Evolutionary conservation across 1,284 basidiomycete species (phyloP), one percentile per base, ranked within the genome.

Genomic region (Phenoliferia sp.): DNA sequence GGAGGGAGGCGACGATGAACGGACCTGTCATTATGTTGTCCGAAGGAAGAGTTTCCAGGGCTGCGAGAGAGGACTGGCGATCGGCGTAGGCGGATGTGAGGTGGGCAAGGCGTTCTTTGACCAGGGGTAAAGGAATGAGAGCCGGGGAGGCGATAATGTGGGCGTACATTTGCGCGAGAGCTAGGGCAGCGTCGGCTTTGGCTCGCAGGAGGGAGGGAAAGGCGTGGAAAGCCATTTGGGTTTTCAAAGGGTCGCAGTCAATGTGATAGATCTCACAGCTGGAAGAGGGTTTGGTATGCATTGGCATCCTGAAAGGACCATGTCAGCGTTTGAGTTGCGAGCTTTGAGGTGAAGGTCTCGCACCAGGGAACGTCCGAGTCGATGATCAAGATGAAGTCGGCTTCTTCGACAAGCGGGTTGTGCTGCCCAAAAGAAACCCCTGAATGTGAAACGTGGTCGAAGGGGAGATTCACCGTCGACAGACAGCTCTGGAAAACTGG

Each of bases 301-400:
- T 79, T 0, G 84, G 82, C n/a, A 88, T 83, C 67, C 69, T 67
- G 52, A 6, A 35, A 17, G 15, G n/a, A n/a, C n/a, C 4, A 1
- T 15, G 0, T 5, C 7, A 26, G 5, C 3, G 48, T 62, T 15
- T 63, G 60, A 15, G 26, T 17, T 15, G 62, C 22, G 34, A 35
- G 5, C 55, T 12, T 3, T n/a, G 9, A 10, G 35, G 15, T n/a
- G 26, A 32, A 22, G 16, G 10, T 35, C 16, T 48, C 50, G 29
- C 29, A 67, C 86, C 87, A 89, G 0, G 87, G 85, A 1, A 88
- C 78, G 66, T 87, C 86, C 10, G 81, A 82, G 62, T 89, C 87
- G 16, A 89, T 69, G 22, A 88, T 79, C 26, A 89, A 77, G 36
- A 90, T 82, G 4, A 85, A 82, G 72, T 89, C 88, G 0, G 86